Base-by-base conservation (phyloP, 257 asterid genomes). In the Fraxinus quadrangulata region DNA sequence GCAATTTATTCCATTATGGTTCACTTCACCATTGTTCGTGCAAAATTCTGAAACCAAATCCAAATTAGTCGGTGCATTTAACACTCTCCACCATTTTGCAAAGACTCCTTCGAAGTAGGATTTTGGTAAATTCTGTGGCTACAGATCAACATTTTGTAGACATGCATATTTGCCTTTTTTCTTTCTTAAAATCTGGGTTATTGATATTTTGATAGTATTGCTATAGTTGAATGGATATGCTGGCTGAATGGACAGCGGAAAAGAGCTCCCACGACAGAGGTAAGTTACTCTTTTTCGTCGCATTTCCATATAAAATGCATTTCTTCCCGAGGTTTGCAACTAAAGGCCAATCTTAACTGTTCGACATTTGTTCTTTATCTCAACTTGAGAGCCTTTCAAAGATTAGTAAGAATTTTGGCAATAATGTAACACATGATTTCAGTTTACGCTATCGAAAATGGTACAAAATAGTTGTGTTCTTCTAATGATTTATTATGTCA, bases 161-260 rank as follows among this genome's bases (percentile, higher is more conserved):
- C 73, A 28, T 42, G 67, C 75, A 31, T 65, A 61, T 34, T 33
- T 72, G 6, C 28, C 72, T 61, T 12, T 34, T 69, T 77, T 36
- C 24, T 70, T 79, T 56, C 76, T 70, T 66, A 70, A 79, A 79
- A 75, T 73, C 72, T 54, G 79, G 78, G 76, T 75, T 75, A 75
- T 80, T 77, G 81, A 80, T 82, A 80, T 76, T 80, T 81, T 76
- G 77, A 73, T 82, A 80, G 83, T 70, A 83, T 81, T 89, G 73
- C 66, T 86, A 77, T 88, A 94, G 99, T 96, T 87, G 99, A 96
- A 87, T 96, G 99, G 99, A 96, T 93, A 77, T 92, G 97, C 81
- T 96, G 99, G 99, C 86, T 96, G 82, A 96, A 92, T 85, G 99
- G 99, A 82, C 98, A 96, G 80, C 97, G 99, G 10, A 93, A 86